phyloP scores from a whole-genome alignment of 1,139 yeast species.

The Wickerhamomyces sp. region DNA sequence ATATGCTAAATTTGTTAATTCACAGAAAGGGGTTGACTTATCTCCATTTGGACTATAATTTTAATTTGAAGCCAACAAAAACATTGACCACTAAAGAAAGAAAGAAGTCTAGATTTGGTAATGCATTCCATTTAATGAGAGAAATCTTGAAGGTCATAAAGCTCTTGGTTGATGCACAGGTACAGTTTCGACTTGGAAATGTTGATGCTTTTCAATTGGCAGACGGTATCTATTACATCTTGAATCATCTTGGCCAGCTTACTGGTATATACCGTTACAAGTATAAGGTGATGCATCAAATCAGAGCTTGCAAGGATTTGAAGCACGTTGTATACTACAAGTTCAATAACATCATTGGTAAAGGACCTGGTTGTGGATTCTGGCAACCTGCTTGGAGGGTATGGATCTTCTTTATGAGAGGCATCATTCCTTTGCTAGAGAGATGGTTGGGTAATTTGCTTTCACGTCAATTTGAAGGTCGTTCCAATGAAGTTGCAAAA shows the following conservation, averaged over 20 bases:
- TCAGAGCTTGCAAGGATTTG: constrained; percentile 90
- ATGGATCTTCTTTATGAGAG: constrained; percentile 90
- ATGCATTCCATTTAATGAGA: constrained; percentile 90
- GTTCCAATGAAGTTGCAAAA: constrained; percentile 89
- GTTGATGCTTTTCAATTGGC: constrained; percentile 93
- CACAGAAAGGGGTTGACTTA: constrained; percentile 91
- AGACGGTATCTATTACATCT: constrained; percentile 84
- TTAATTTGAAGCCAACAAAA: constrained; percentile 93
- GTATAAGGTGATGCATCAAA: constrained; percentile 97
- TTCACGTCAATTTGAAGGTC: constrained; percentile 93
- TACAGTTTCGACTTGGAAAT: constrained; percentile 83
- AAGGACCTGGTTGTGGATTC: constrained; percentile 98
- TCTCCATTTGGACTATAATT: constrained; percentile 90
- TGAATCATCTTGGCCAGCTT: constrained; percentile 90
- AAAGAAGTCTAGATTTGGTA: constrained; percentile 92
- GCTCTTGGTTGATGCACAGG: constrained; percentile 88
- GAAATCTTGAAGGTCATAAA: constrained; percentile 81
- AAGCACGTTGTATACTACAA: constrained; percentile 85
- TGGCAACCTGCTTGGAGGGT: constrained; percentile 99
- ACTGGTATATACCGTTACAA: constrained; percentile 97
- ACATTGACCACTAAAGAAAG: constrained; percentile 95
- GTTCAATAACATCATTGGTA: constrained; percentile 78
- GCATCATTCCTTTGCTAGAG: constrained; percentile 88
- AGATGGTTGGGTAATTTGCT: constrained; percentile 92
- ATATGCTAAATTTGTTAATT: constrained; percentile 84